Percentiles rank a stretch among this genome's conserved stretches.
phyloP scores from a whole-genome alignment of 805 yeast species.

The Nakazawaea laoshanensis region DNA sequence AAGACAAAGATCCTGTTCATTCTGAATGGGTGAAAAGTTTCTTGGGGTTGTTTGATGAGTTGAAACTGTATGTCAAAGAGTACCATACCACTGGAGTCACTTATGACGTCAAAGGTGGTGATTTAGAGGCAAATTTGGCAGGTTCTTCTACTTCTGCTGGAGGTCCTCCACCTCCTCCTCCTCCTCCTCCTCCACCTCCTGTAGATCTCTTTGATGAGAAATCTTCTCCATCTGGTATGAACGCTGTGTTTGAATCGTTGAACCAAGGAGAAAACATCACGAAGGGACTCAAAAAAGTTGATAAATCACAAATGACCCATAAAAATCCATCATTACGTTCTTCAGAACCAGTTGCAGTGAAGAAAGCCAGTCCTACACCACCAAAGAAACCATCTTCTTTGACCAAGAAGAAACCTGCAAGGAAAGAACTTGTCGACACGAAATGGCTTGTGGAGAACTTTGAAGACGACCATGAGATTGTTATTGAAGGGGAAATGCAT shows the following conservation, averaged over 20 bases:
- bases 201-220: constrained; percentile 31
- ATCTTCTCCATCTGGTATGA: constrained; percentile 44
- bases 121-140: constrained; percentile 43
- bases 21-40: constrained; percentile 77
- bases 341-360: constrained; percentile 31
- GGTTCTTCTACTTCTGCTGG: constrained; percentile 24
- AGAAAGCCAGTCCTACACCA: constrained; percentile 61
- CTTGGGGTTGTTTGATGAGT: constrained; percentile 54
- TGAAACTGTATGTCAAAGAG: constrained; percentile 68
- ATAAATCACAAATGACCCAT: constrained; percentile 88
- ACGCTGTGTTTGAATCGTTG: constrained; percentile 87
- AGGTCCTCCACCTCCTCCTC: constrained; percentile 87
- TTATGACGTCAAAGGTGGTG: constrained; percentile 61
- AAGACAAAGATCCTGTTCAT: constrained; percentile 48
- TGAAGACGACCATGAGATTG: constrained; percentile 53
- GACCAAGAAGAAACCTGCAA: constrained; percentile 36
- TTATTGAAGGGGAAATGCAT: constrained; percentile 70
- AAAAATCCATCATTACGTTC: constrained; percentile 78
- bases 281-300: constrained; percentile 82
- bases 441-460: constrained; percentile 86
- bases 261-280: constrained; percentile 83
- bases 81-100: constrained; percentile 77
- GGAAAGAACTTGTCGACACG: constrained; percentile 71
- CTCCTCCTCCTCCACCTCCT: constrained; percentile 78
- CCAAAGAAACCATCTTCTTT: constrained; percentile 77